These are phyloP conservation scores for Gliomastix tumulicola DNA, from an alignment of 2,329 filamentous ascomycete genomes.

Conservation along the genomic window DNA sequence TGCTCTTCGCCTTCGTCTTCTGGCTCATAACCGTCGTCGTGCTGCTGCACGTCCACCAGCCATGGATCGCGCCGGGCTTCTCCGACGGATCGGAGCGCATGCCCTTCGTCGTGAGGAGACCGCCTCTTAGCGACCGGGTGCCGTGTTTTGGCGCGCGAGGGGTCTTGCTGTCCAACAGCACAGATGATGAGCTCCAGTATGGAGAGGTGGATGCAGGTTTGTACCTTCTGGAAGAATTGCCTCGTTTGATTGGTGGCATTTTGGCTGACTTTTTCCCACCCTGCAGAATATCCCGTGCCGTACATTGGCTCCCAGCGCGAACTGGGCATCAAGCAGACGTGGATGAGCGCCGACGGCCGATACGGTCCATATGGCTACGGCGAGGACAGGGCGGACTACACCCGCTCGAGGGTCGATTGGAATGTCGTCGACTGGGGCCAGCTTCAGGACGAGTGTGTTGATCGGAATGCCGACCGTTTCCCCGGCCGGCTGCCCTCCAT, in stretches of 20 bases:
- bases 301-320: conserved; percentile 21
- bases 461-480: conserved; percentile 45
- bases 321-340: conserved; percentile 17
- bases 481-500: conserved; percentile 8
- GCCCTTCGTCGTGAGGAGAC: too few relatives aligned
- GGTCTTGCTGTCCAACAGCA: conserved; percentile 12
- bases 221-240: conserved; percentile 6
- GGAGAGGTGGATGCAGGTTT: conserved; percentile 7
- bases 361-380: conserved; percentile 20
- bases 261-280: not conserved
- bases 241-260: not conserved
- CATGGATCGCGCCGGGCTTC: too few relatives aligned
- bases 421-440: conserved; percentile 22
- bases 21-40: too few relatives aligned
- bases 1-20: too few relatives aligned
- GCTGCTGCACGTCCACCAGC: too few relatives aligned
- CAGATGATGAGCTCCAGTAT: conserved; percentile 15
- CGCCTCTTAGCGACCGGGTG: conserved; percentile 7
- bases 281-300: conserved; percentile 18
- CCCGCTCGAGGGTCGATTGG: conserved; percentile 18
- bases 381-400: conserved; percentile 14
- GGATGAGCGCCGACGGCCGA: conserved; percentile 18
- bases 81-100: too few relatives aligned
- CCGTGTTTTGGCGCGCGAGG: conserved; percentile 17
- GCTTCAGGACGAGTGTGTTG: conserved; percentile 27